Conservation (phyloP, 2,329 filamentous ascomycete species). For the Juglanconis oblonga region DNA sequence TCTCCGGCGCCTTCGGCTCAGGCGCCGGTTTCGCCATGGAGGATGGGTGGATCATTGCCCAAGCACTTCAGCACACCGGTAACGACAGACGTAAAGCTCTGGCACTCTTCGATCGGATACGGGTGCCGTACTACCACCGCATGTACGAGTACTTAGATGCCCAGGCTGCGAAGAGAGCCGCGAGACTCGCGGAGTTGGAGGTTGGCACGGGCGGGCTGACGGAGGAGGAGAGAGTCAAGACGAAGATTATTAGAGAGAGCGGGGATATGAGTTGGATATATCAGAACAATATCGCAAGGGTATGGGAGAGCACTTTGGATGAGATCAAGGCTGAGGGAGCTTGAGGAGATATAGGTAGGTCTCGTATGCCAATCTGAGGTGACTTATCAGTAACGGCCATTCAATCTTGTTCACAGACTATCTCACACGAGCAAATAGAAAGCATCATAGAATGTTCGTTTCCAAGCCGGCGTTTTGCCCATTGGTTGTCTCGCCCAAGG, state of each 20-base stretch:
- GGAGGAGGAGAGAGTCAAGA: slow-evolving; percentile 17
- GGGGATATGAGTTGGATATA: slow-evolving; percentile 21
- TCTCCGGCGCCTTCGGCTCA: slow-evolving; percentile 43
- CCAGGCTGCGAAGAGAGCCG: slow-evolving; percentile 7
- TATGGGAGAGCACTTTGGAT: slow-evolving; percentile 13
- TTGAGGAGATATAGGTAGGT: background rate
- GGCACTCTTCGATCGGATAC: slow-evolving; percentile 26
- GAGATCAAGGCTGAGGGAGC: background rate
- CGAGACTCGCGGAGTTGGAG: slow-evolving; percentile 13
- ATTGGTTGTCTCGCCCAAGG: too few species aligned
- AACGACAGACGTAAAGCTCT: slow-evolving; percentile 25
- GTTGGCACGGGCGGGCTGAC: slow-evolving; percentile 6
- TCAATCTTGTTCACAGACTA: background rate
- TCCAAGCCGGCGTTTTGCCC: background rate
- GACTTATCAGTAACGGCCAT: background rate
- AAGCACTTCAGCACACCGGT: slow-evolving; percentile 23
- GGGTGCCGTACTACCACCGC: slow-evolving; percentile 28
- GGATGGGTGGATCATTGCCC: slow-evolving; percentile 28
- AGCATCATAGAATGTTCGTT: background rate
- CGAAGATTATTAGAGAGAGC: slow-evolving; percentile 17
- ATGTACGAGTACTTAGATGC: slow-evolving; percentile 24
- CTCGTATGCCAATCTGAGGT: background rate
- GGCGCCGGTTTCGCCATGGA: slow-evolving; percentile 38
- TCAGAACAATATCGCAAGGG: slow-evolving; percentile 17
- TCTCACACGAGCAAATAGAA: background rate